Base-by-base conservation (phyloP, 139 green algal genomes). In the Volvox reticuliferus region DNA sequence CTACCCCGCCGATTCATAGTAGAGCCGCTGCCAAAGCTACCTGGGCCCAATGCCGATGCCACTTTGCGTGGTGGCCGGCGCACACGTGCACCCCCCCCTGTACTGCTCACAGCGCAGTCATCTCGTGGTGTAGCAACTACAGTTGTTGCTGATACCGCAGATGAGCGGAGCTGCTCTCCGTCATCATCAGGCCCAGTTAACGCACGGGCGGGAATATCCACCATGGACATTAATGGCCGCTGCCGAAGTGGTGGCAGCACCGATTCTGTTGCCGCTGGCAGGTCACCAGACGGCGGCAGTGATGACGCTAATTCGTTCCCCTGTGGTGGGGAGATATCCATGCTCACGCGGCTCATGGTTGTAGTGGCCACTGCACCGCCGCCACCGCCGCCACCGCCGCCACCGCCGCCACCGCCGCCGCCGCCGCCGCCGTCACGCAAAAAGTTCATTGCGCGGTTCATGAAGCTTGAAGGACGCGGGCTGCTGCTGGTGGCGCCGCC, bases 51-150 rank as follows among this genome's bases (percentile, higher is more conserved):
- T 32, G 78, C 78, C 1, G 78, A 84, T 13, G 78, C 78, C 20
- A 84, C 78, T 35, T 67, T 67, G 36, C 78, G 78, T 35, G 78
- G 78, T 35, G 78, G 36, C 36, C 78, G 78, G 9, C 78, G 36
- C 32, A 81, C 75, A 5, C 33, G 75, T 35, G 65, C 21, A 73
- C 14, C 26, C 71, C n/a, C n/a, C n/a, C n/a, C n/a, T n/a, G 71
- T 20, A 21, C 1, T 30, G 71, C 26, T 9, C 22, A 79, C 71
- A 20, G 18, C 2, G 71, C 71, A 36, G 71, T 79, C 71, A 32
- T 79, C 71, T n/a, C 71, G 71, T 20, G 71, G 9, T 18, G 71
- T 36, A 1, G 71, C 20, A 30, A 30, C 1, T 2, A 20, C 22
- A 18, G 71, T 20, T 35, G 71, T 20, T 30, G 65, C 65, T 73